Conservation (phyloP, 176 grass and related monocot species). For the Lolium perenne region DNA sequence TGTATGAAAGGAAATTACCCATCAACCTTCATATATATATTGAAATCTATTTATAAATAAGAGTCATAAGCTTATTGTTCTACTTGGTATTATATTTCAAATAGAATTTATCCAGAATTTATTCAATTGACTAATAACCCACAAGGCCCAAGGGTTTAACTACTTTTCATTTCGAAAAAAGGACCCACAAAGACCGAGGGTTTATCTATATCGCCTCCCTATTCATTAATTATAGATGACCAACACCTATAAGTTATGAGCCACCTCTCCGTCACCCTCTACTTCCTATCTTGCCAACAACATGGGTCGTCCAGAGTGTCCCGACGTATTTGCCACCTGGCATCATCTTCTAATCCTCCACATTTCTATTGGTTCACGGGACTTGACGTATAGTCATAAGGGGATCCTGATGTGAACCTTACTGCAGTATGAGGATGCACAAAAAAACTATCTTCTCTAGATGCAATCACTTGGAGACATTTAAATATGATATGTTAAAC, state of each 20-base stretch:
- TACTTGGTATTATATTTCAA: background rate
- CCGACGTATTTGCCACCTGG: too few relatives aligned
- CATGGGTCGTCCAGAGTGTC: background rate
- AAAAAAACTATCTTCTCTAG: background rate
- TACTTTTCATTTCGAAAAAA: too few relatives aligned
- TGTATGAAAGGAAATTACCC: background rate
- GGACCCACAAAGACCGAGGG: background rate
- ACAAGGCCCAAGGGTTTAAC: background rate
- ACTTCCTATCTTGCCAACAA: background rate
- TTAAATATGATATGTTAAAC: background rate
- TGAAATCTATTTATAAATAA: conserved; percentile 1
- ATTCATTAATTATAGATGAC: background rate
- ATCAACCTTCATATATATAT: background rate
- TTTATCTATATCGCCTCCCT: background rate
- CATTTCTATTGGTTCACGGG: background rate
- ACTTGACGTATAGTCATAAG: background rate
- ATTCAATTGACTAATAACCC: background rate
- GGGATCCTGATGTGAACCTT: background rate
- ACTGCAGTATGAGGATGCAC: background rate
- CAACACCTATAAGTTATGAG: background rate
- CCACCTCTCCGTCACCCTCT: background rate
- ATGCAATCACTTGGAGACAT: background rate
- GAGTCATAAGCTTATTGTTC: background rate
- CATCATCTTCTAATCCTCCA: background rate
- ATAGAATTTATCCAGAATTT: background rate